These are phyloP conservation scores for Yamadazyma spencermartinsiae DNA, from an alignment of 1,139 yeast species.

Conservation along the genomic window DNA sequence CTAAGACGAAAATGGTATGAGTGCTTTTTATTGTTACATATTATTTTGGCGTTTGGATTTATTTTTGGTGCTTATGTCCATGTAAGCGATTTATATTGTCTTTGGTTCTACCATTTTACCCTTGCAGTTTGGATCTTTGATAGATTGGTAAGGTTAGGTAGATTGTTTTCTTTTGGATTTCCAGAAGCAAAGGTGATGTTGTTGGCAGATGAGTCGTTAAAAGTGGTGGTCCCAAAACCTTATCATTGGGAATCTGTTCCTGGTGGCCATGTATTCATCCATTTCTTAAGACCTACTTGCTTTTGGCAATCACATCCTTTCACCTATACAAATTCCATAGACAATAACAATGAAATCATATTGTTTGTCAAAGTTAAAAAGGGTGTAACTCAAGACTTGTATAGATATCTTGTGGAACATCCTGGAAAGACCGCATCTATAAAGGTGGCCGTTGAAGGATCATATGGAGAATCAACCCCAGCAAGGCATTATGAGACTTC, in stretches of 20 bases:
- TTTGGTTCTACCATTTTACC: constrained; percentile 51
- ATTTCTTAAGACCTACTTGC: constrained; percentile 50
- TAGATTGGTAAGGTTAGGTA: constrained; percentile 49
- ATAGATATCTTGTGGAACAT: constrained; percentile 24
- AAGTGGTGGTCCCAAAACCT: constrained; percentile 41
- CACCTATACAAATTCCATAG: constrained; percentile 36
- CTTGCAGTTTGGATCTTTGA: constrained; percentile 66
- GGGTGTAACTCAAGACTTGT: constrained; percentile 38
- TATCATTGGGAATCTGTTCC: constrained; percentile 39
- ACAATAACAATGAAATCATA: constrained; percentile 32
- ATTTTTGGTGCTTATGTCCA: constrained; percentile 65
- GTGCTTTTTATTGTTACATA: constrained; percentile 59
- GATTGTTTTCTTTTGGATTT: constrained; percentile 51
- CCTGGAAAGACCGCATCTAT: constrained; percentile 27
- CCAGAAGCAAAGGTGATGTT: constrained; percentile 51
- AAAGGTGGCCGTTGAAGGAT: constrained; percentile 46
- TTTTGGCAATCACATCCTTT: constrained; percentile 80
- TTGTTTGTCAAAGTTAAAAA: constrained; percentile 40
- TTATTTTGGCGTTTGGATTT: constrained; percentile 55
- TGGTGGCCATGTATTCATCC: constrained; percentile 66
- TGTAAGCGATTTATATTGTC: constrained; percentile 47
- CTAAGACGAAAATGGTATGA: constrained; percentile 65
- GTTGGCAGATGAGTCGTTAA: constrained; percentile 46
- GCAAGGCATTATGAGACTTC: constrained; percentile 36
- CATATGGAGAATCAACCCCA: constrained; percentile 43